Evolutionary conservation across 1,284 basidiomycete genomes (phyloP), one percentile per base, ranked within the genome.

Genomic region (Papiliotrema nemorosa): DNA sequence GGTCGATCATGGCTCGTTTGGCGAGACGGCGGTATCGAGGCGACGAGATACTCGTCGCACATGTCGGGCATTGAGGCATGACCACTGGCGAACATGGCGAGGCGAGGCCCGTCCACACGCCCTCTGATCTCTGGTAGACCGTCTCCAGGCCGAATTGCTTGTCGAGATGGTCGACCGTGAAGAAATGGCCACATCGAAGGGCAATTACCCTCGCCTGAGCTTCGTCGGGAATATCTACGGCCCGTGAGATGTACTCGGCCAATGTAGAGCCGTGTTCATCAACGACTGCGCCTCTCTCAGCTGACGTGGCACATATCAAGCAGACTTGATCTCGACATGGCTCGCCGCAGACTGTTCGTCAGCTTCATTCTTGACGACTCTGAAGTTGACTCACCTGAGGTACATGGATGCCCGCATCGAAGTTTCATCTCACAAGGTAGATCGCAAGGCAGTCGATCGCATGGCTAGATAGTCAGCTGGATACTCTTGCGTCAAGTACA

Each of bases 371-470:
- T 20, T 38, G 13, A 18, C 36, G n/a, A n/a, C n/a, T n/a, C n/a
- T n/a, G n/a, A 21, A 10, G 20, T 13, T 7, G 9, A 18, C 36
- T 10, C 18, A 46, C 44, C 21, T 9, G 84, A 86, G n/a, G 84
- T 82, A 55, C 86, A 87, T 27, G 52, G 74, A 61, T 87, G 85
- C 1, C 83, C 83, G 58, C 86, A 87, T 1, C 20, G 0, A 2
- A 87, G 73, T 0, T 52, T 22, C 5, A 74, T 72, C 14, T 65
- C 53, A 55, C 86, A 88, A 1, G 78, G 78, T 46, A 71, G 50
- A 55, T 87, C 81, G 53, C 85, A 86, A 0, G 86, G 86, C 3
- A 85, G 66, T 12, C 84, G 79, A 5, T 80, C 77, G 62, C 86
- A 87, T 12, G 84, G 78, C 84, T 87, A 29, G 33, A n/a, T n/a